Conservation (phyloP, 2,329 filamentous ascomycete genomes). For the Blastomyces parvus region DNA sequence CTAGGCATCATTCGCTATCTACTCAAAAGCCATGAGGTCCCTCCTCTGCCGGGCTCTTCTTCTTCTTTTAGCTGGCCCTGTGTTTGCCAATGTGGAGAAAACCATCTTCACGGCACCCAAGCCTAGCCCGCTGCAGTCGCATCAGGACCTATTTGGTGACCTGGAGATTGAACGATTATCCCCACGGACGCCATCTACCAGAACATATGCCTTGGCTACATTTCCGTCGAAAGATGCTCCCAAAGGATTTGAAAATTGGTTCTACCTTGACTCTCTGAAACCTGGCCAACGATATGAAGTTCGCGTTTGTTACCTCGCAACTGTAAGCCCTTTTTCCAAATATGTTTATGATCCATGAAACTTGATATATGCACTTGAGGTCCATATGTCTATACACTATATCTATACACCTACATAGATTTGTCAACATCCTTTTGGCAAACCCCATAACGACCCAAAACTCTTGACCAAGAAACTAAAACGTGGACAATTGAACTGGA, state of each 20-base stretch:
- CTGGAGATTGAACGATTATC: constrained; percentile 58
- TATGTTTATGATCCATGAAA: neutral
- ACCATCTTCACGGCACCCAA: constrained; percentile 70
- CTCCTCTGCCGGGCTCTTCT: constrained; percentile 11
- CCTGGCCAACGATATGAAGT: constrained; percentile 76
- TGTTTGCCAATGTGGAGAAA: constrained; percentile 76
- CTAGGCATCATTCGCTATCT: constrained; percentile 15
- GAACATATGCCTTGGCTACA: constrained; percentile 55
- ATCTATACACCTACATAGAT: neutral
- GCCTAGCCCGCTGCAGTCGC: constrained; percentile 46
- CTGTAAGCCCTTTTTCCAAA: constrained; percentile 48
- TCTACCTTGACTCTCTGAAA: constrained; percentile 61
- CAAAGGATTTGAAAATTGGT: constrained; percentile 62
- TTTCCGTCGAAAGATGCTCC: constrained; percentile 52
- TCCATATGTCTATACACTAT: neutral
- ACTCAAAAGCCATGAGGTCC: neutral
- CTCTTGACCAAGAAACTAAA: neutral
- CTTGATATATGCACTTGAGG: neutral
- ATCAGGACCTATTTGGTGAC: constrained; percentile 48
- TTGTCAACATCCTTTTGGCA: neutral
- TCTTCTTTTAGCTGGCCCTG: constrained; percentile 14
- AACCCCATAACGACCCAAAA: neutral
- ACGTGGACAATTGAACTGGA: neutral
- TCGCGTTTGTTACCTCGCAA: constrained; percentile 86
- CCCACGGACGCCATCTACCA: constrained; percentile 46